Conservation (phyloP, 495 filamentous ascomycete genomes). For the Niebla homalea region DNA sequence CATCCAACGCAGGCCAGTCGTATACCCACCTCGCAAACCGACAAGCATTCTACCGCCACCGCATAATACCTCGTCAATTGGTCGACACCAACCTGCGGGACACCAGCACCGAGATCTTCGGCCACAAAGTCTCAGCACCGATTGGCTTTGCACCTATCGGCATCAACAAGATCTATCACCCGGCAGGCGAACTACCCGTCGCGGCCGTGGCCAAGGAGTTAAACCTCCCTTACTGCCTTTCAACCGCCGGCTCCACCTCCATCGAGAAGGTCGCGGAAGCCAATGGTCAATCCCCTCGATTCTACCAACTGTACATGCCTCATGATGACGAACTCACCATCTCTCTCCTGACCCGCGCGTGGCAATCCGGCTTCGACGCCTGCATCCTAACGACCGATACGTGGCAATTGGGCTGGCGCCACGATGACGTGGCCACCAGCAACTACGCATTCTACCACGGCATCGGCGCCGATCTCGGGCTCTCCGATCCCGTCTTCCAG, state of each 20-base stretch:
- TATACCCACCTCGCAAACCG: conserved; percentile 54
- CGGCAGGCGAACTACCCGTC: conserved; percentile 41
- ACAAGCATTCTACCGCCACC: conserved; percentile 55
- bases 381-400: conserved; percentile 54
- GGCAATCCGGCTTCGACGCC: conserved; percentile 41
- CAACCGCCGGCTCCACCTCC: conserved; percentile 41
- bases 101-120: conserved; percentile 46
- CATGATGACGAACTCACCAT: conserved; percentile 47
- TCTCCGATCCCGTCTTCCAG: conserved; percentile 45
- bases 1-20: conserved; percentile 52
- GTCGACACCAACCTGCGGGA: conserved; percentile 49
- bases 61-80: conserved; percentile 48
- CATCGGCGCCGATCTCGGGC: conserved; percentile 42
- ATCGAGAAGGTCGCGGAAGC: conserved; percentile 48
- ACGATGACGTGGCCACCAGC: conserved; percentile 40
- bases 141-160: conserved; percentile 53
- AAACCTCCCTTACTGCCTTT: conserved; percentile 42
- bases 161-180: conserved; percentile 54
- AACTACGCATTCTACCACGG: conserved; percentile 55
- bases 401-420: conserved; percentile 52
- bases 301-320: conserved; percentile 54
- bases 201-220: conserved; percentile 44
- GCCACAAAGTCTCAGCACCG: conserved; percentile 32
- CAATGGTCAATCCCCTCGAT: conserved; percentile 37
- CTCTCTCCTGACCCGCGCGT: conserved; percentile 41